phyloP scores from a whole-genome alignment of 1,139 yeast species.

The Meyerozyma carpophila region DNA sequence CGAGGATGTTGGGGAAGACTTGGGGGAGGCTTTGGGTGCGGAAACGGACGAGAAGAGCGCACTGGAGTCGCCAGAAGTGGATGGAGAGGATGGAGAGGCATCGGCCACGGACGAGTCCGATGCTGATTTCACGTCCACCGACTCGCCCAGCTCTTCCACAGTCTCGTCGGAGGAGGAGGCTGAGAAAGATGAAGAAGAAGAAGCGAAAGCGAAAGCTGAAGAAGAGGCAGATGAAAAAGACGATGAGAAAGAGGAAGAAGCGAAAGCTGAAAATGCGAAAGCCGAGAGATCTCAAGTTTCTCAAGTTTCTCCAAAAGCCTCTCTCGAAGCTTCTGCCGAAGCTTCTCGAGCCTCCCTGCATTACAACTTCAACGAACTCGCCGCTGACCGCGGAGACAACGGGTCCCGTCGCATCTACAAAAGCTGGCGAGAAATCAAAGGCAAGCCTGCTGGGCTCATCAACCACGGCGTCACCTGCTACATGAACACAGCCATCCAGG shows the following conservation, averaged over 20 bases:
- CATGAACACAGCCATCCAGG: constrained; percentile 92
- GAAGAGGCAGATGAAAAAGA: too few relatives aligned
- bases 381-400: constrained; percentile 57
- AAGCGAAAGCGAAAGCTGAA: background rate
- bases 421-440: constrained; percentile 51
- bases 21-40: constrained; percentile 20
- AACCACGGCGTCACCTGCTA: constrained; percentile 96
- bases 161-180: constrained; percentile 5
- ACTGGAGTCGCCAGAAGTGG: constrained; percentile 3
- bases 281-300: too few relatives aligned
- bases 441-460: constrained; percentile 67
- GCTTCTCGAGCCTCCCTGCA: constrained; percentile 13
- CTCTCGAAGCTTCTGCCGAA: background rate
- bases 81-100: constrained; percentile 2
- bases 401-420: constrained; percentile 49
- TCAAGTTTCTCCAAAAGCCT: too few relatives aligned
- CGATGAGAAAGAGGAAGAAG: constrained; percentile 1
- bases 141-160: background rate
- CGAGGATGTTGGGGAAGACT: constrained; percentile 14
- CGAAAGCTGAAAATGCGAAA: too few relatives aligned
- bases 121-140: constrained; percentile 13
- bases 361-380: constrained; percentile 46
- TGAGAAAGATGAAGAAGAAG: background rate
- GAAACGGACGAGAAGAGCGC: constrained; percentile 7
- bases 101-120: constrained; percentile 8